Base-by-base conservation (phyloP, 371 early-diverging fungal species). In the Mucor saturninus region DNA sequence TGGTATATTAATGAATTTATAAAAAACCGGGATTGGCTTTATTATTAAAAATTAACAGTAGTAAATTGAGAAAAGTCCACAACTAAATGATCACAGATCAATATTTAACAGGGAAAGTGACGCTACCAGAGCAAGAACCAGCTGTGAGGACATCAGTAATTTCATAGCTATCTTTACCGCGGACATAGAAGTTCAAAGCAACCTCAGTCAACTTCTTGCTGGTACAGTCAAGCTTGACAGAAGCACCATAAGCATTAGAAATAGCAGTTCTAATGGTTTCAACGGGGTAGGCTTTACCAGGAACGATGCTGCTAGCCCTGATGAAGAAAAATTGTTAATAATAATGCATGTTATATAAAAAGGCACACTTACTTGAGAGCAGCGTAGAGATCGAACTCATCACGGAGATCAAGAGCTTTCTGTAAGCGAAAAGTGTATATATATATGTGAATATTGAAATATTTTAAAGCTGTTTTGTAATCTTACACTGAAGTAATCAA, bases 401-500 rank as follows among this genome's bases (percentile, higher is more conserved):
- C 64, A 39, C 75, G 74, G 5, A 83, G 61, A 59, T 73, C 62
- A 5, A 80, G 42, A 13, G 66, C 72, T 74, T 76, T 55, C 79
- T 79, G 39, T 11, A 21, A 2, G 38, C 29, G 29, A 2, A 37
- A 11, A 5, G 7, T 13, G 31, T 45, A 9, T 21, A 21, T 21
- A 21, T 21, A n/a, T 38, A 29, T 52, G 26, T 31, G 11, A n/a
- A 15, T 6, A 13, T 54, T 11, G 4, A 38, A 4, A 8, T 21
- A 37, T 48, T 26, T 26, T 31, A 11, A 10, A n/a, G 11, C 13
- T 42, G 4, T 4, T 9, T n/a, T n/a, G 43, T 5, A 4, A 4
- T 42, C 2, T 61, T 73, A 77, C 77, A 51, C 73, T 39, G 54
- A 84, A 84, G 49, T 81, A 84, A 32, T 77, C 80, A 14, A 72